A percentile compares a stretch with the other conserved stretches of the same genome.
Conservation (phyloP, 441 rosid species). For the Populus hybrid region DNA sequence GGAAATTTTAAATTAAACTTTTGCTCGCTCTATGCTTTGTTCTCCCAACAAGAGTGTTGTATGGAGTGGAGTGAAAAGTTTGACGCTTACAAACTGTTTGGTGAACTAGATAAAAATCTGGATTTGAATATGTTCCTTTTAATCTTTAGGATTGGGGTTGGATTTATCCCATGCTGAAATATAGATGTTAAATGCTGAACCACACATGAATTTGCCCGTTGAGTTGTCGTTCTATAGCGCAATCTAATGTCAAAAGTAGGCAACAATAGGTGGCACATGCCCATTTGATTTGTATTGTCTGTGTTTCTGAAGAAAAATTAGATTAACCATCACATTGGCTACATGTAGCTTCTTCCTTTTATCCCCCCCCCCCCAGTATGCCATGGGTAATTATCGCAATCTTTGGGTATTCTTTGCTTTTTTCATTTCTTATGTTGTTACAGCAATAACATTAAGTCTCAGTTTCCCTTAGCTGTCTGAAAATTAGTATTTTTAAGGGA, state of each 20-base stretch:
- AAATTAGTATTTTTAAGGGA: no score
- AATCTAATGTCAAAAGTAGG: background rate
- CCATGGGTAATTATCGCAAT: background rate
- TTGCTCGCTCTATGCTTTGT: background rate
- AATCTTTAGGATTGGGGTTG: background rate
- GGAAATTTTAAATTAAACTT: background rate
- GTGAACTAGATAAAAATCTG: background rate
- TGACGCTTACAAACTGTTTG: background rate
- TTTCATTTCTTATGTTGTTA: background rate
- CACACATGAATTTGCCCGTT: background rate
- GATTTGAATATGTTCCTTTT: background rate
- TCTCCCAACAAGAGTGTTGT: background rate
- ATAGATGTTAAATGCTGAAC: background rate
- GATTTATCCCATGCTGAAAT: background rate
- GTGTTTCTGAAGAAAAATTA: background rate
- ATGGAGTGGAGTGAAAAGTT: constrained; percentile 2
- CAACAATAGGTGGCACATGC: background rate
- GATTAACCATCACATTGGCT: background rate
- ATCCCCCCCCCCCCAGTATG: background rate
- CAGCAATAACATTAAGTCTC: no score
- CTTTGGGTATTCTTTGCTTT: background rate
- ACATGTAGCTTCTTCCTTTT: background rate
- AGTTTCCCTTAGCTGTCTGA: background rate
- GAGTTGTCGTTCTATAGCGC: background rate
- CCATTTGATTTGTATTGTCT: background rate